phyloP scores from a whole-genome alignment of 2,329 filamentous ascomycete genomes.

The Monosporascus sp. region DNA sequence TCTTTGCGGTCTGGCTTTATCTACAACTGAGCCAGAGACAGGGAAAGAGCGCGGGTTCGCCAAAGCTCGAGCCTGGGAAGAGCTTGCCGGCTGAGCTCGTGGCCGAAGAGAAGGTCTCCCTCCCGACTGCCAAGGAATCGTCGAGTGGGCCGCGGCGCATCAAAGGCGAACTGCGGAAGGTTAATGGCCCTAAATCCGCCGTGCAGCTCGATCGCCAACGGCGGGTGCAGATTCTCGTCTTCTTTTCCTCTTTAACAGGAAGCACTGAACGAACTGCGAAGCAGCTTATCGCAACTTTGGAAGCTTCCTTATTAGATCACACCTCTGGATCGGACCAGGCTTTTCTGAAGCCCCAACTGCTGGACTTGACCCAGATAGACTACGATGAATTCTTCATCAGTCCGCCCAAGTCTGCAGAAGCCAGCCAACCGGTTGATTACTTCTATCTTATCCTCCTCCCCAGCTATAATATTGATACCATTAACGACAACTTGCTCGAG shows the following conservation, averaged over 20 bases:
- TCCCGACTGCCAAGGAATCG: constrained; percentile 20
- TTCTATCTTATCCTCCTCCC: constrained; percentile 85
- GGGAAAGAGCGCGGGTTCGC: constrained; percentile 19
- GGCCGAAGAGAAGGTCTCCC: constrained; percentile 11
- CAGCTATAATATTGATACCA: constrained; percentile 92
- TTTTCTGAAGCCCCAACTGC: constrained; percentile 56
- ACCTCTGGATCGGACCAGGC: constrained; percentile 27
- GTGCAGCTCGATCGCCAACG: constrained; percentile 27
- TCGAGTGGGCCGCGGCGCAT: constrained; percentile 44
- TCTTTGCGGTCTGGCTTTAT: constrained; percentile 29
- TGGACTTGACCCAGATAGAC: constrained; percentile 81
- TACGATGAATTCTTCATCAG: constrained; percentile 89
- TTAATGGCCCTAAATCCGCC: constrained; percentile 27
- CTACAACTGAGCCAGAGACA: constrained; percentile 23
- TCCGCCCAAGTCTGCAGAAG: constrained; percentile 57
- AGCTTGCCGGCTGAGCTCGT: not conserved
- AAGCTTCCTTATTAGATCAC: constrained; percentile 46
- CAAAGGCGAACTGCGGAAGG: constrained; percentile 36
- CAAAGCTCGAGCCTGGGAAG: constrained; percentile 9
- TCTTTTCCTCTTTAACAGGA: constrained; percentile 85
- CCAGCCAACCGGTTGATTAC: constrained; percentile 46
- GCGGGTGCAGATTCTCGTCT: constrained; percentile 69
- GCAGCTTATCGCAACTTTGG: constrained; percentile 54
- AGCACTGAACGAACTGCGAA: constrained; percentile 72
- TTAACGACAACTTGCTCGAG: constrained; percentile 80